These are phyloP conservation scores for Fusarium odoratissimum DNA, from an alignment of 2,329 filamentous ascomycete genomes.

Conservation along the genomic window DNA sequence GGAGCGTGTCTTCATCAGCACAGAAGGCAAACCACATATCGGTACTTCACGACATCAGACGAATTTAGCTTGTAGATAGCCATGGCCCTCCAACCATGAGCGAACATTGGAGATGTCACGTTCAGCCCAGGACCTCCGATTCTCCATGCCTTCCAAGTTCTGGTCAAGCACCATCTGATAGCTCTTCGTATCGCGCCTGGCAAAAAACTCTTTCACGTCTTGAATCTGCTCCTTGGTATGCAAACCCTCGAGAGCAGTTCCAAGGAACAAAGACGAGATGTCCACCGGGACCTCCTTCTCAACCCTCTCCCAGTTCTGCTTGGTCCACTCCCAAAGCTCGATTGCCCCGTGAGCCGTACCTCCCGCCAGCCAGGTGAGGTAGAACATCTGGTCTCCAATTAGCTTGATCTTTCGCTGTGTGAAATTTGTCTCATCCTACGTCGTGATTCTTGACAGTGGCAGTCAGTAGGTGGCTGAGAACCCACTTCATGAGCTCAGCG, in stretches of 20 bases:
- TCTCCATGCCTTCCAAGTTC: background rate
- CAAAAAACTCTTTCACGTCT: background rate
- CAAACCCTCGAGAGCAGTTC: accelerated
- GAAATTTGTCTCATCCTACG: accelerated
- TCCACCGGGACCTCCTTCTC: accelerated
- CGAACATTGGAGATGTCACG: background rate
- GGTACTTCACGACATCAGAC: no score
- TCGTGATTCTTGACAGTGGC: background rate
- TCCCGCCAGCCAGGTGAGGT: background rate
- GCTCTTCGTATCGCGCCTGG: accelerated
- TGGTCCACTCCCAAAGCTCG: background rate
- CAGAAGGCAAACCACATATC: no score
- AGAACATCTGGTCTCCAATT: background rate
- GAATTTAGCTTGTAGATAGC: no score
- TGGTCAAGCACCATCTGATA: background rate
- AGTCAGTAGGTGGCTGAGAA: background rate
- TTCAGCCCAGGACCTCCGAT: background rate
- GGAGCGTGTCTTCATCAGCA: no score
- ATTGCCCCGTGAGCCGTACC: background rate
- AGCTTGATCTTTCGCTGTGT: background rate
- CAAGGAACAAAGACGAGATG: background rate
- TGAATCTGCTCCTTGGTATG: accelerated
- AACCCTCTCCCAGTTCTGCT: background rate
- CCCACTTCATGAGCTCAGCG: background rate
- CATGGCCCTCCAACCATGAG: background rate